A percentile compares a stretch with the other conserved stretches of the same genome.
Conservation (phyloP, 148 eudicot species). For the Amaranthus cruentus region DNA sequence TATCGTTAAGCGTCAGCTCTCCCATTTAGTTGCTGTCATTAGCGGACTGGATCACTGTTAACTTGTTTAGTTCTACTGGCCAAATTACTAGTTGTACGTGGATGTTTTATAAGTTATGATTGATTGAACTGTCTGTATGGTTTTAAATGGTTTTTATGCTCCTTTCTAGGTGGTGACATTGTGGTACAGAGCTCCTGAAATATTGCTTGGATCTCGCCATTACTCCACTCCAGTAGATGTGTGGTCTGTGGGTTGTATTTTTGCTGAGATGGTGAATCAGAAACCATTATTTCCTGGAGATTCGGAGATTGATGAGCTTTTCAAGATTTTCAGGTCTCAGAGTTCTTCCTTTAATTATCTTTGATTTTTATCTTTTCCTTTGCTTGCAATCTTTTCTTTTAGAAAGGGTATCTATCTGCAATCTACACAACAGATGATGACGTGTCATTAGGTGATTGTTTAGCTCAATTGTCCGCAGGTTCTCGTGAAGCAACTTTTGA, state of each 20-base stretch:
- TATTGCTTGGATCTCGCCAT: constrained; percentile 86
- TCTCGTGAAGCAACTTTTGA: too few species aligned
- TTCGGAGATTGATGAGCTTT: constrained; percentile 84
- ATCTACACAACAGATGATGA: too few species aligned
- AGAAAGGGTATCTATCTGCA: neutral
- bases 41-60: neutral
- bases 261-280: constrained; percentile 98
- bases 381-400: neutral
- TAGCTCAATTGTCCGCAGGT: too few species aligned
- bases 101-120: constrained; percentile 1
- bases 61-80: constrained; percentile 2
- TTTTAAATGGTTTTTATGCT: constrained; percentile 16
- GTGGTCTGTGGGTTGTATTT: constrained; percentile 98
- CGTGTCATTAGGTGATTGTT: too few species aligned
- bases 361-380: neutral
- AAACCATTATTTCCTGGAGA: constrained; percentile 90
- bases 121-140: constrained; percentile 7
- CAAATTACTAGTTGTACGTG: neutral
- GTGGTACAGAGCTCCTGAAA: constrained; percentile 99
- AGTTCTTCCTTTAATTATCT: neutral
- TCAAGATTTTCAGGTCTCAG: constrained; percentile 73
- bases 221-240: constrained; percentile 97
- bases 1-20: neutral
- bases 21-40: neutral
- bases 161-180: constrained; percentile 82